Evolutionary conservation across 2,329 filamentous ascomycete genomes (phyloP).

Genomic region (Lachnellula cervina): DNA sequence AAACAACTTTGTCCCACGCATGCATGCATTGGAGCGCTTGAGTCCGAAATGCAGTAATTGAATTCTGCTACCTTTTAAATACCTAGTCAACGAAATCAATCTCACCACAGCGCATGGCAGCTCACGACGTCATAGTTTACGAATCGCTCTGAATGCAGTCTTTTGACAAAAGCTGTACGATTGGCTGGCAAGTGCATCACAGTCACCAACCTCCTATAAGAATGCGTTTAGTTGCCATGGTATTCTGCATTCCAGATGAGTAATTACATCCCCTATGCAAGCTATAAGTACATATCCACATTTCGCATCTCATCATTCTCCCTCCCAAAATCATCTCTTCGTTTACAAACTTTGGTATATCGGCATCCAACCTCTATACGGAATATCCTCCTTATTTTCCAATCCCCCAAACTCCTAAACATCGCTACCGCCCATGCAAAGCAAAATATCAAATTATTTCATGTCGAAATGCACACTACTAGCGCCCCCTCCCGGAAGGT

Average conservation of each 20-base stretch:
- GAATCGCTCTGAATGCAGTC: background rate
- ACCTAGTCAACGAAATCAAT: too few species aligned
- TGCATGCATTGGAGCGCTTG: too few species aligned
- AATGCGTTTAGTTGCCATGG: background rate
- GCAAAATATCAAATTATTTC: background rate
- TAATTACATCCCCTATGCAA: background rate
- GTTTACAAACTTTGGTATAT: background rate
- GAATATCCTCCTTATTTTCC: background rate
- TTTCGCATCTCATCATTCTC: background rate
- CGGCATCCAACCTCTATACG: background rate
- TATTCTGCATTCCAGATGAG: background rate
- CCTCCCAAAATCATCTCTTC: background rate
- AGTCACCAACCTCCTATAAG: background rate
- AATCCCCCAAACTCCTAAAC: background rate
- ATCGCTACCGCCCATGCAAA: background rate
- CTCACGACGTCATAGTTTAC: background rate
- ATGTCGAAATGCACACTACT: background rate
- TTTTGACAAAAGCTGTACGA: background rate
- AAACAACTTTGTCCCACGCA: slow-evolving; percentile 5
- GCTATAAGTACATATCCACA: background rate
- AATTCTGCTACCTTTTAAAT: too few species aligned
- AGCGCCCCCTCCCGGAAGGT: slow-evolving; percentile 5
- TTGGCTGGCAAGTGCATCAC: background rate
- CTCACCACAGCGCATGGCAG: background rate
- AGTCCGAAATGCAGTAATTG: too few species aligned